Base-by-base conservation (phyloP, 495 filamentous ascomycete genomes). In the Penicillium pulvis region DNA sequence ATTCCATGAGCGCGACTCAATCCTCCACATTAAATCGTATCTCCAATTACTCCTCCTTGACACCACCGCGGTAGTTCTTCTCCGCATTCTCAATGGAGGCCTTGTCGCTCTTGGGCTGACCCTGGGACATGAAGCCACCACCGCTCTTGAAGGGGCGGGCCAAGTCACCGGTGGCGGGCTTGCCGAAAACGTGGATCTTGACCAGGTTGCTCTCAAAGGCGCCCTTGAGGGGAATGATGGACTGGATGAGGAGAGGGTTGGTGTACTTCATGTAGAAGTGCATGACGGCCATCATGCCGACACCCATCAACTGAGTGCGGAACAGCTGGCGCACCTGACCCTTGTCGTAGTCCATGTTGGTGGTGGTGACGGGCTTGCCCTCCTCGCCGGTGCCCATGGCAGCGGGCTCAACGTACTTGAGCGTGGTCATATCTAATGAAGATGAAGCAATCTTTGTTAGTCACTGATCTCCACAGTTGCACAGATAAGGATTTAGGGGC, bases 231-330 rank as follows among this genome's bases (percentile, higher is more conserved):
- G 94, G 94, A 72, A 98, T 93, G 82, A 98, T 96, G 69, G 88
- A 92, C 85, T 98, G 94, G 82, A 98, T 95, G 70, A 98, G 78
- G 39, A 98, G 90, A 35, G 94, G 94, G 86, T 97, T 98, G 79
- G 93, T 97, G 88, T 97, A 98, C 77, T 96, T 90, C 81, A 98
- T 87, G 86, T 98, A 98, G 63, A 97, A 59, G 80, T 97, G 94
- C 94, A 98, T 98, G 69, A 97, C 87, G 60, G 76, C 85, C 94
- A 98, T 98, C 94, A 98, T 98, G 67, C 84, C 91, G 50, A 98
- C 81, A 51, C 94, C 94, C 89, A 96, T 97, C 61, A 96, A 77
- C 73, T 97, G 92, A 62, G 87, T 82, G 79, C 92, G 92, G 78
- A 89, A 88, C 63, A 90, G 79, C 63, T 82, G 81, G 78, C 87